Evolutionary conservation across 805 yeast species (phyloP), one percentile per base, ranked within the genome.

Genomic region (Cyberlindnera euphorbiae): DNA sequence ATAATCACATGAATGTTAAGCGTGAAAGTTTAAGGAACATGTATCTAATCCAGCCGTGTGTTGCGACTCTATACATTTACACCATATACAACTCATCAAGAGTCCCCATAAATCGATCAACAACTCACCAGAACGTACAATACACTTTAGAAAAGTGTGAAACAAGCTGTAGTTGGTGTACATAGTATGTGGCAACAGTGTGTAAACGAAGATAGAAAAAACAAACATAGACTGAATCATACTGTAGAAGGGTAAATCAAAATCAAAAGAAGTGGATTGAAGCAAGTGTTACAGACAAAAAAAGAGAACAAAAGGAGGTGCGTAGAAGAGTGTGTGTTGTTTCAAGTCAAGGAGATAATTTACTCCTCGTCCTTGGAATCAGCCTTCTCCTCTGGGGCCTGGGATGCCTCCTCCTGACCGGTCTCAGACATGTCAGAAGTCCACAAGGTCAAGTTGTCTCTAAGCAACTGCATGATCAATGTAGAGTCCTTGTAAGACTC

Each of bases 401-500:
- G 62, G 34, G 59, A 56, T 35, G 53, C 60, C 46, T 75, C 82
- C 39, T 76, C 79, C 56, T 72, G 78, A 46, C 77, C 78, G 44
- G 88, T 80, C 66, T 84, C 90, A 35, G 89, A 81, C 82, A 86
- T 83, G 62, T 87, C 96, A 33, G 85, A 79, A 52, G 96, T 88
- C 98, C 98, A 90, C 73, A 90, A 79, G 50, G 97, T 90, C 73
- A 90, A 75, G 79, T 90, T 90, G 71, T 93, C 97, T 73, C 97
- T 84, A 65, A 93, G 80, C 65, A 93, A 80, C 79, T 93, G 97
- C 98, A 93, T 93, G 63, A 93, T 93, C 65, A 93, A 79, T 53
- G 97, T 93, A 47, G 97, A 88, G 67, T 90, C 98, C 69, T 90
- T 93, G 80, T 93, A 90, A 52, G 96, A 84, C 72, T 90, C 98